These are phyloP conservation scores for Murraya koenigii DNA, from an alignment of 345 rosid genomes.

Conservation along the genomic window DNA sequence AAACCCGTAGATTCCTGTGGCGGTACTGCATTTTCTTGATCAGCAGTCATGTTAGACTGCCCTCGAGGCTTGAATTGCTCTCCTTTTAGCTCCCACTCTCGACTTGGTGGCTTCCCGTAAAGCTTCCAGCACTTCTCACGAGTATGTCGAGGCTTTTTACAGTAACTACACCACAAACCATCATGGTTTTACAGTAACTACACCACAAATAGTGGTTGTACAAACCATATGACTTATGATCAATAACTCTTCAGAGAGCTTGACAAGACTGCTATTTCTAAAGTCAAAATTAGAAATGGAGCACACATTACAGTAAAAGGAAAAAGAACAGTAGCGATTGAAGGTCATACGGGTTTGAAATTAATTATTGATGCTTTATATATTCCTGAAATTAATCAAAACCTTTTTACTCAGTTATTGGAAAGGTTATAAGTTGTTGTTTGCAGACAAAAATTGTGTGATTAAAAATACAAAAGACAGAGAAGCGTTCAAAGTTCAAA, in stretches of 20 bases:
- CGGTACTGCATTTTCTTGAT: no score
- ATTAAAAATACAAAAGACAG: not conserved
- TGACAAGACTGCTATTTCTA: not conserved
- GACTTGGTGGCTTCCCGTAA: no score
- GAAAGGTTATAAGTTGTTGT: not conserved
- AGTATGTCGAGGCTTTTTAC: no score
- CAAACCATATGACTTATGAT: not conserved
- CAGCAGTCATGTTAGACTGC: no score
- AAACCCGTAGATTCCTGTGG: no score
- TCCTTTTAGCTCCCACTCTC: no score
- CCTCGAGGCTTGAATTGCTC: no score
- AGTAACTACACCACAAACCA: no score
- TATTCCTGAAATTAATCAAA: not conserved
- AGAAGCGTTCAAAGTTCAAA: conserved; percentile 4
- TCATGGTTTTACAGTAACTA: no score
- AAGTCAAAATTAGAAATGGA: not conserved
- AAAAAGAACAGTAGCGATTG: not conserved
- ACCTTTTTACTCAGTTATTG: not conserved
- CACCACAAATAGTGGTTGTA: conserved; percentile 1
- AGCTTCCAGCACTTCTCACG: no score
- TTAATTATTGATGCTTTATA: not conserved
- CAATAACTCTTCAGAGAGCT: not conserved
- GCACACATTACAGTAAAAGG: not conserved
- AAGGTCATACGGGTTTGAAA: conserved; percentile 5
- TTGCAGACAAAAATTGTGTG: not conserved